phyloP scores from a whole-genome alignment of 2,329 filamentous ascomycete species.

The Alternaria sp. region DNA sequence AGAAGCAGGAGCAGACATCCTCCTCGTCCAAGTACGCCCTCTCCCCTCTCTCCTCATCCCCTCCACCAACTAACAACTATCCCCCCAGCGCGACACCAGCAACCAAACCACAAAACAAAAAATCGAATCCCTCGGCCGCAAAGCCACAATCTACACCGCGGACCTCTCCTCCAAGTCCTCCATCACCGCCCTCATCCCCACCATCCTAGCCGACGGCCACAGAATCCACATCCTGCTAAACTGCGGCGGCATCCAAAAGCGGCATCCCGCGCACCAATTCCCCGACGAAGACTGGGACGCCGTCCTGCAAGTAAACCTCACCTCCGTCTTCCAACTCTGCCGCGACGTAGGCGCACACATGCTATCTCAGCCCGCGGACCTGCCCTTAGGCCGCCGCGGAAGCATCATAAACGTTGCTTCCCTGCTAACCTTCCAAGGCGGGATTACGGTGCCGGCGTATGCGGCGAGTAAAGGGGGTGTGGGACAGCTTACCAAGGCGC shows the following conservation, averaged over 20 bases:
- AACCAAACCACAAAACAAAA: constrained; percentile 64
- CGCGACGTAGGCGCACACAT: constrained; percentile 82
- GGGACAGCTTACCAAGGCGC: constrained; percentile 80
- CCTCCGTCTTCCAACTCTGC: constrained; percentile 77
- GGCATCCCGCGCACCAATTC: constrained; percentile 77
- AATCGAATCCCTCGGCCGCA: constrained; percentile 70
- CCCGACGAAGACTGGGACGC: constrained; percentile 79
- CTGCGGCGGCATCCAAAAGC: constrained; percentile 83
- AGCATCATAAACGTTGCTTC: constrained; percentile 85
- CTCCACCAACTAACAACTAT: constrained; percentile 1
- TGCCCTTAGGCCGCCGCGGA: constrained; percentile 62
- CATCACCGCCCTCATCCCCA: constrained; percentile 66
- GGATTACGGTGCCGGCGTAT: constrained; percentile 87
- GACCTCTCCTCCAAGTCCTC: constrained; percentile 69
- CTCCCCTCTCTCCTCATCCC: not conserved
- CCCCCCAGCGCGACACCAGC: constrained; percentile 59
- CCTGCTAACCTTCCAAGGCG: constrained; percentile 83
- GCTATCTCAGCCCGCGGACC: constrained; percentile 62
- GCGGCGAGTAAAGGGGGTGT: constrained; percentile 86
- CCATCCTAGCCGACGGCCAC: constrained; percentile 65
- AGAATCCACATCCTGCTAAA: constrained; percentile 81
- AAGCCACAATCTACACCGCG: constrained; percentile 70
- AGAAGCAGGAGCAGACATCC: constrained; percentile 58
- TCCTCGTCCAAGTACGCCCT: constrained; percentile 55
- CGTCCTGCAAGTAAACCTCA: constrained; percentile 87